These are phyloP conservation scores for Suillus cothurnatus DNA, from an alignment of 768 basidiomycete genomes.

Conservation along the genomic window DNA sequence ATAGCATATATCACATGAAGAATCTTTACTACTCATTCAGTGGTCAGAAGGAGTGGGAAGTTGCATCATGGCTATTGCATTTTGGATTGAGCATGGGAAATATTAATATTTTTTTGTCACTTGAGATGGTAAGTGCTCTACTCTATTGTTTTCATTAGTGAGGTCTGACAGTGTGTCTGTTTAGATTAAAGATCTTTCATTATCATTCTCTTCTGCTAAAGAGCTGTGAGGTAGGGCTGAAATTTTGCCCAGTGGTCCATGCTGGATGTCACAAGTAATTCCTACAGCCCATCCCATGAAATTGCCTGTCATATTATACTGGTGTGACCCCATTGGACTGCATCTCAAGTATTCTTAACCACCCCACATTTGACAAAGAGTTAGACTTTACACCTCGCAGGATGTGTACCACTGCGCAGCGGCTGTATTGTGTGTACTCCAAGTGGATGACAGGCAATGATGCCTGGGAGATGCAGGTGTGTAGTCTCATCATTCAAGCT, in stretches of 20 bases:
- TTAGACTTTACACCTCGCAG: conserved; percentile 22
- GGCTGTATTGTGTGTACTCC: conserved; percentile 14
- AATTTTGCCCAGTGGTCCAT: too few species aligned
- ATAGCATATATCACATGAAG: neutral
- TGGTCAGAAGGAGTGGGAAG: neutral
- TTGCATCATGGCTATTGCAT: neutral
- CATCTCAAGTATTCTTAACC: neutral
- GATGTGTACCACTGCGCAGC: conserved; percentile 12
- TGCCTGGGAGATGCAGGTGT: conserved; percentile 19
- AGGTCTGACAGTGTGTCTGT: neutral
- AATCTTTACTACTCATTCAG: neutral
- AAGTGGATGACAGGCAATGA: conserved; percentile 23
- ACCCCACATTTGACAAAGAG: conserved; percentile 21
- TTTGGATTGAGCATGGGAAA: neutral
- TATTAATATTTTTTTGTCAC: neutral
- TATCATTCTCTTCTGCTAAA: too few species aligned
- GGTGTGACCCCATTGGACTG: neutral
- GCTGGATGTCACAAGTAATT: too few species aligned
- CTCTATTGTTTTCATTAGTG: neutral
- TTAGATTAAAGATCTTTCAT: too few species aligned
- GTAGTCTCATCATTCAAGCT: neutral
- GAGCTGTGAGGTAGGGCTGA: too few species aligned
- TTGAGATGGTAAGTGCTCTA: neutral
- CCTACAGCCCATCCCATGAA: too few species aligned
- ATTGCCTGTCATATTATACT: neutral